Evolutionary conservation across 1,139 yeast genomes (phyloP), one percentile per base, ranked within the genome.

Genomic region (Blastobotrys indianensis): DNA sequence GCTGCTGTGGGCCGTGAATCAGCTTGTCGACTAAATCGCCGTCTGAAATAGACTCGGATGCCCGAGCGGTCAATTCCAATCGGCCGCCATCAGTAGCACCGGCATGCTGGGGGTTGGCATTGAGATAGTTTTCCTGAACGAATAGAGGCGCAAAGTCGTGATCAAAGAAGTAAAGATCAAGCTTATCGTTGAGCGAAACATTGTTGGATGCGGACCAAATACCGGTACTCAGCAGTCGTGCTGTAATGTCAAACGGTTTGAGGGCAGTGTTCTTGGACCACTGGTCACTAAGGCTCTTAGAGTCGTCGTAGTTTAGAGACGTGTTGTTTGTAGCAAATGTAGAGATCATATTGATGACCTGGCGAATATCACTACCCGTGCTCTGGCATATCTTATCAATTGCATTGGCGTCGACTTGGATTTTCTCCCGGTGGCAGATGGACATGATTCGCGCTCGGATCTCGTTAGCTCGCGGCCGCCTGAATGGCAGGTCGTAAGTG

Each of bases 61-160:
- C 98, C 29, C 71, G 69, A 1, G 87, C 83, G 1, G 84, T 81
- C 31, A 79, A 71, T 53, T 75, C 73, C 48, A 92, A 66, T 56
- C 82, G 87, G 12, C 61, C 62, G 2, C 55, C 50, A 17, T 36
- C 28, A 33, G 75, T 67, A 4, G 46, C 23, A 28, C 23, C 12
- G 4, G 58, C 58, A 12, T 51, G 50, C 6, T 61, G 49, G 2
- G 95, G 94, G 35, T 68, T 68, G 0, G 94, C 81, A 42, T 68
- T 69, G 42, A 87, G 64, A 62, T 94, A 94, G 65, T 94, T 94
- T 63, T 94, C 98, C 62, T 92, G 97, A 42, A 94, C 77, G 97
- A 94, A 92, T 52, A 92, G 72, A 2, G 98, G 98, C 0, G 95
- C 80, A 62, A 94, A 82, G 61, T 90, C 97, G 65, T 87, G 87